These are phyloP conservation scores for Coemansia sp. DNA, from an alignment of 192 early-diverging fungal genomes.

Conservation along the genomic window DNA sequence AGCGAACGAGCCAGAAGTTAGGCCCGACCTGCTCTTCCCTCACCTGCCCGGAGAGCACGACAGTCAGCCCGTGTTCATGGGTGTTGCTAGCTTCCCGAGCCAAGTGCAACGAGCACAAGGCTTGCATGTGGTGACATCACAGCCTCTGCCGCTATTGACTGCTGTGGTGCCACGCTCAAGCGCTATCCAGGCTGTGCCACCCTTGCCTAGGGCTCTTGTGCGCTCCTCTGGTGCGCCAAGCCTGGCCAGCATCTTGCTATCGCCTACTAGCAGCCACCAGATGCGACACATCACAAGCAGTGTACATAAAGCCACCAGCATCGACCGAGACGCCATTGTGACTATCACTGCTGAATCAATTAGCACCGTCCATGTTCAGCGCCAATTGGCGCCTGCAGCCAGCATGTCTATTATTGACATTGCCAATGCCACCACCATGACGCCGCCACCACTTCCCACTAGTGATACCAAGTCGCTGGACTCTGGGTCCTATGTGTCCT, in stretches of 20 bases:
- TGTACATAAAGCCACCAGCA: not conserved
- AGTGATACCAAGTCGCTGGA: conserved; percentile 17
- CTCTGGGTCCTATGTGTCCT: not conserved
- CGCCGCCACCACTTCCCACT: not conserved
- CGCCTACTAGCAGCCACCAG: not conserved
- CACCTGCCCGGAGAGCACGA: not conserved
- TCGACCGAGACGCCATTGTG: not conserved
- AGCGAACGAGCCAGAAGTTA: not conserved
- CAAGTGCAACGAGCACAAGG: not conserved
- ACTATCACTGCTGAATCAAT: conserved; percentile 11
- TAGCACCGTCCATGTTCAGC: conserved; percentile 21
- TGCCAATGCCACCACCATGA: not conserved
- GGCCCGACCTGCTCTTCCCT: not conserved
- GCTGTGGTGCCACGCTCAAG: not conserved
- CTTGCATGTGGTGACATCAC: not conserved
- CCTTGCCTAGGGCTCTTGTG: not conserved
- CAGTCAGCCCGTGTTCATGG: not conserved
- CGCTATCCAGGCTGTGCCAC: not conserved
- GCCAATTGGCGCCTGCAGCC: not conserved
- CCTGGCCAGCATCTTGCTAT: not conserved
- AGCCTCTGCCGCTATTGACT: not conserved
- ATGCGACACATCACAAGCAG: not conserved
- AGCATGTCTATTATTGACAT: not conserved
- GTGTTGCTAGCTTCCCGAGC: not conserved
- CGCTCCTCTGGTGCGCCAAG: not conserved